Conservation (phyloP, 2,329 filamentous ascomycete genomes). For the Trichoderma koningii region DNA sequence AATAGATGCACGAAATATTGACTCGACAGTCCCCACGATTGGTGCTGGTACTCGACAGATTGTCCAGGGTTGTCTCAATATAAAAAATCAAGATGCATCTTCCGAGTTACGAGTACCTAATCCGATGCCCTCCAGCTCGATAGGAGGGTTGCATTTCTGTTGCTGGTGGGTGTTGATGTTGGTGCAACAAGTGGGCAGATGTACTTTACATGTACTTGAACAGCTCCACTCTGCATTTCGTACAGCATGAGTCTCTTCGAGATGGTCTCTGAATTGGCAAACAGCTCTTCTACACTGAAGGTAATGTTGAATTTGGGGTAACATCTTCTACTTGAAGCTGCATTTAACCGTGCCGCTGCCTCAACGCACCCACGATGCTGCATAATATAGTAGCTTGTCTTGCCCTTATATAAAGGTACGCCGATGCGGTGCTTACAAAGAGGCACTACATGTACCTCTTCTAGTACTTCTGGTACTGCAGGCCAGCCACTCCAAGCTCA, state of each 20-base stretch:
- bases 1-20: background rate
- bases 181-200: slow-evolving; percentile 7
- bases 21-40: background rate
- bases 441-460: background rate
- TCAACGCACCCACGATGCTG: background rate
- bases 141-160: no score
- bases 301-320: background rate
- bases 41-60: background rate
- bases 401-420: no score
- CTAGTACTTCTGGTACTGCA: background rate
- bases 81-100: background rate
- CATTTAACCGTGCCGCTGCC: no score
- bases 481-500: slow-evolving; percentile 1
- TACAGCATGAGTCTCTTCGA: background rate
- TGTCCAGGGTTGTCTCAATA: no score
- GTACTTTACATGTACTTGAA: background rate
- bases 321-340: background rate
- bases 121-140: background rate
- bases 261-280: background rate
- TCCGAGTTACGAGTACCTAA: background rate
- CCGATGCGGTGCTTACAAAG: no score
- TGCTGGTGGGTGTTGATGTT: background rate
- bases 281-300: background rate
- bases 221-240: slow-evolving; percentile 6
- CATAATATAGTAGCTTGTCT: background rate